Percentiles rank a stretch among this genome's conserved stretches.
Evolutionary conservation across 768 basidiomycete species (phyloP).

Genomic region (Pulveroboletus sp.): DNA sequence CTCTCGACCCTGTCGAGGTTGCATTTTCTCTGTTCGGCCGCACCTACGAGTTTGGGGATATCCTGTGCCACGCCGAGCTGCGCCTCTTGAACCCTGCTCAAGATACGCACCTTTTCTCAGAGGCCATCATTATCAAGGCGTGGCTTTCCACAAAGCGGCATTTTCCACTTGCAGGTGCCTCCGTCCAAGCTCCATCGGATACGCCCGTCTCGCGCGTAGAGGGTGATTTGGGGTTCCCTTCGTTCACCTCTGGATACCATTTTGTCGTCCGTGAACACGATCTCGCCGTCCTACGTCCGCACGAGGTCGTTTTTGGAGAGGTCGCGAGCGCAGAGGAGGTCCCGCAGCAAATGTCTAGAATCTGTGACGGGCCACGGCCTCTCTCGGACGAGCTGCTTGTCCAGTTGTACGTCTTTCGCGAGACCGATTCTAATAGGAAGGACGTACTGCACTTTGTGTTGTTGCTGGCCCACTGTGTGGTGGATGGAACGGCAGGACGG

Average conservation of each 20-base stretch:
- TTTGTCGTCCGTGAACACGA: constrained; percentile 43
- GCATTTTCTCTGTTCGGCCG: constrained; percentile 39
- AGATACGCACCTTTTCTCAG: constrained; percentile 19
- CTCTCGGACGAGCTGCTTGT: constrained; percentile 43
- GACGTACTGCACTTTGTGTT: constrained; percentile 41
- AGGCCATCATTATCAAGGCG: too few species aligned
- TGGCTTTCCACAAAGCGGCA: too few species aligned
- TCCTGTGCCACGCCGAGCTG: constrained; percentile 28
- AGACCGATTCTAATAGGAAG: constrained; percentile 27
- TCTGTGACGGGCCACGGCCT: constrained; percentile 33
- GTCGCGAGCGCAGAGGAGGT: constrained; percentile 37
- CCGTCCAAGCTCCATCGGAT: too few species aligned
- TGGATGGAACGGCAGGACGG: constrained; percentile 45
- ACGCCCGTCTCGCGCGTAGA: too few species aligned
- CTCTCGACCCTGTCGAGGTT: constrained; percentile 38
- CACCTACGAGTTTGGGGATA: constrained; percentile 44
- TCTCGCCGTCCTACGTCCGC: constrained; percentile 28
- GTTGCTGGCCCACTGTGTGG: constrained; percentile 46
- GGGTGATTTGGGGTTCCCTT: too few species aligned
- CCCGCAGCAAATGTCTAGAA: constrained; percentile 19
- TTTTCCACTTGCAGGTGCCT: too few species aligned
- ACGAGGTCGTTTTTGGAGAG: constrained; percentile 38
- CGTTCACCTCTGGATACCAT: background rate
- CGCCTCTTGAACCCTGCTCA: constrained; percentile 26
- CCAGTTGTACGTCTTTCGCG: too few species aligned